Conservation (phyloP, 2,329 filamentous ascomycete species). For the Pseudogymnoascus sp. region DNA sequence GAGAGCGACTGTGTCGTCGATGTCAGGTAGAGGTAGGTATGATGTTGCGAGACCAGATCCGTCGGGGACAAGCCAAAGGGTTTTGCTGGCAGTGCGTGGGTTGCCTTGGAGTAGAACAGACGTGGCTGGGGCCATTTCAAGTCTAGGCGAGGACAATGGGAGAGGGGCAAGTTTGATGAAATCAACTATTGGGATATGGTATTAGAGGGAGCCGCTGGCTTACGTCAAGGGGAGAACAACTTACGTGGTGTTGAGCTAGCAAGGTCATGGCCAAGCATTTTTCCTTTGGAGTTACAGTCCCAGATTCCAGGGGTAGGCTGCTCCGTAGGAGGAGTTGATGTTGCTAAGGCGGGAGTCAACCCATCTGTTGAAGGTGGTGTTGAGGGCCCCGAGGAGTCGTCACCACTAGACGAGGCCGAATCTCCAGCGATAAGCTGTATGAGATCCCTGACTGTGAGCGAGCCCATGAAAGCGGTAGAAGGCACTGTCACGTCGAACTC, state of each 20-base stretch:
- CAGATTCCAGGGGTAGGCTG: too few species aligned
- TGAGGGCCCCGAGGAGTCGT: neutral
- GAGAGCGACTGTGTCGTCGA: constrained; percentile 29
- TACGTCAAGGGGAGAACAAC: too few species aligned
- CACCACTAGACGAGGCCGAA: neutral
- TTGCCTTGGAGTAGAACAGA: constrained; percentile 31
- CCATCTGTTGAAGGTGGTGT: too few species aligned
- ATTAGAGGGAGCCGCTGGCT: too few species aligned
- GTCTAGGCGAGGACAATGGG: constrained; percentile 9
- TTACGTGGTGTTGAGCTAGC: constrained; percentile 22
- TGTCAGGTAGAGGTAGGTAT: constrained; percentile 31
- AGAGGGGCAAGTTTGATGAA: constrained; percentile 5
- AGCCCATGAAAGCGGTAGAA: constrained; percentile 45
- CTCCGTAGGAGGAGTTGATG: too few species aligned
- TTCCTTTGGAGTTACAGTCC: constrained; percentile 27
- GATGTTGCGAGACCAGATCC: constrained; percentile 37
- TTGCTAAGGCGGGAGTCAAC: too few species aligned
- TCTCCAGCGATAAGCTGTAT: neutral
- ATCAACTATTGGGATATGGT: too few species aligned
- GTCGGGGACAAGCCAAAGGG: constrained; percentile 38
- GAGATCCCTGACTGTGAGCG: constrained; percentile 39
- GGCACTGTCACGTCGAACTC: constrained; percentile 47
- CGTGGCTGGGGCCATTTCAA: constrained; percentile 22
- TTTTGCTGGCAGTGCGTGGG: constrained; percentile 14
- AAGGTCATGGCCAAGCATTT: constrained; percentile 30